These are phyloP conservation scores for Metschnikowia amazonensis DNA, from an alignment of 805 yeast genomes.

Conservation along the genomic window DNA sequence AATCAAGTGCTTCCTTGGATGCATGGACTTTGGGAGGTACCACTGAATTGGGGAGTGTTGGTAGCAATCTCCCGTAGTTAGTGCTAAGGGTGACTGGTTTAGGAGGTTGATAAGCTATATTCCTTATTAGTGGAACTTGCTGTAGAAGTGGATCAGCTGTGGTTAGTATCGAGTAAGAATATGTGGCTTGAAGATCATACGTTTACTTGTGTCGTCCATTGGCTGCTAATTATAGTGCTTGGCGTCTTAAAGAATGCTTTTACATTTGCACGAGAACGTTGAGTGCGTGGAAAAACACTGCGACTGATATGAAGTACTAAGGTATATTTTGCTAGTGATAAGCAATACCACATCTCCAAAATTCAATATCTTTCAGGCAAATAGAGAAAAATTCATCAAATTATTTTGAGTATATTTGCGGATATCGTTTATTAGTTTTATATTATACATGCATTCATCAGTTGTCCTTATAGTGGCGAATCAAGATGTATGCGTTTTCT, in stretches of 20 bases:
- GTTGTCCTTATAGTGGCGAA: conserved; percentile 60
- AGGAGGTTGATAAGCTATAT: conserved; percentile 52
- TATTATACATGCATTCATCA: conserved; percentile 14
- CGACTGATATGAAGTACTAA: neutral
- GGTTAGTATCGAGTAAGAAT: conserved; percentile 5
- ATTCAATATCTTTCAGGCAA: neutral
- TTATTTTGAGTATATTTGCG: no score
- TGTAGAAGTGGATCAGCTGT: conserved; percentile 46
- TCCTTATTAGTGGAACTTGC: conserved; percentile 53
- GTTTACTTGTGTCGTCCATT: conserved; percentile 21
- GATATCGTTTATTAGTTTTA: conserved; percentile 5
- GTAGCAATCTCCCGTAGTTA: conserved; percentile 40
- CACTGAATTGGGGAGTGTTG: conserved; percentile 30
- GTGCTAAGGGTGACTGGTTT: conserved; percentile 51
- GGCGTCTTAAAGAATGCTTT: neutral
- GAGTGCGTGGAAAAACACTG: neutral
- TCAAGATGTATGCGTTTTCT: conserved; percentile 85
- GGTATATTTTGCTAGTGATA: neutral
- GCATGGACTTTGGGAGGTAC: conserved; percentile 37
- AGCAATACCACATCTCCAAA: neutral
- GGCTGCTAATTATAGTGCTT: neutral
- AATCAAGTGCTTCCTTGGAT: conserved; percentile 22
- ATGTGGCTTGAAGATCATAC: conserved; percentile 12
- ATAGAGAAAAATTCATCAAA: neutral
- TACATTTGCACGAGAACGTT: neutral